Evolutionary conservation across 2,329 filamentous ascomycete genomes (phyloP), one percentile per base, ranked within the genome.

Genomic region (Knufia fluminis): DNA sequence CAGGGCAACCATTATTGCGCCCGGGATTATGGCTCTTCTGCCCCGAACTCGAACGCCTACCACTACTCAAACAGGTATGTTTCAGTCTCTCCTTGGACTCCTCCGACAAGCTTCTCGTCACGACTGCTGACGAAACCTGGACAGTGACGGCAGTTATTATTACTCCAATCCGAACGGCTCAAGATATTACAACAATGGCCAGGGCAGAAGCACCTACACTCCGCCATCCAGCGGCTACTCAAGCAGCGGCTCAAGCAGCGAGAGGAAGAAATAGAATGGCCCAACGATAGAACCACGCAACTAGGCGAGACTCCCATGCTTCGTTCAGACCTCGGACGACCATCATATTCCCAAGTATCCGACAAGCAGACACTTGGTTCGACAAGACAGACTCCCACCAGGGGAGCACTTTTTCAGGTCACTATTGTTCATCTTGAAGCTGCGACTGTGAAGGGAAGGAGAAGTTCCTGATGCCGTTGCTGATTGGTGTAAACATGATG

Each of bases 81-180:
- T 19, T 24, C 28, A 28, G 44, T 33, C 40, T 43, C 35, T 44
- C 16, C 41, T 32, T 39, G 24, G 26, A 4, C 46, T 53, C 12
- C 19, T 17, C 19, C 20, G n/a, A 7, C 16, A 20, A 17, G 19
- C 22, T 7, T 20, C 39, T 20, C 12, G n/a, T 19, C 6, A n/a
- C 39, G 20, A 24, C 22, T 32, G 50, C 43, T 22, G 48, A 49
- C 31, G 48, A 51, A 12, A n/a, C 16, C 19, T 24, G 17, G 8
- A 12, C 32, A 78, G 75, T 19, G 61, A 85, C 57, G 80, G 82
- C 32, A 84, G 80, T 1, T 86, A 86, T 1, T 86, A 86, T 69
- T 86, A 86, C 68, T 77, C 75, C 62, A 86, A 86, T 67, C 67
- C 80, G 40, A 75, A 83, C 54, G 80, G 80, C 12, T 83, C 77